A percentile compares a stretch with the other conserved stretches of the same genome.
phyloP scores from a whole-genome alignment of 106 monocot genomes.

The Dioscorea zingiberensis region DNA sequence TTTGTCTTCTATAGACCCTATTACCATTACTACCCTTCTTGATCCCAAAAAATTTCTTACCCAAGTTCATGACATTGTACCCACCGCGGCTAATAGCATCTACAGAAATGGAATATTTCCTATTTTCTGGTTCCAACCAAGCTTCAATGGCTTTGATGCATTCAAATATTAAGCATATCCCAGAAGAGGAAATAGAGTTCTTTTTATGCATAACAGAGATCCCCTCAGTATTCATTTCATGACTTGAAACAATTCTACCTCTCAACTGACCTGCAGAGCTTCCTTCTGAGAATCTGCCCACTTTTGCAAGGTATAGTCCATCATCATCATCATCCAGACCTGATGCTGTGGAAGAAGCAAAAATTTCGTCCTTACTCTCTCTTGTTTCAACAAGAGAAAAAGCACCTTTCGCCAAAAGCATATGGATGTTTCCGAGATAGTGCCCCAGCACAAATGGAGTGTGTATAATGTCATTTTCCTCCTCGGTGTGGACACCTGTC shows the following conservation, averaged over 20 bases:
- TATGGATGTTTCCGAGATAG: conserved; percentile 52
- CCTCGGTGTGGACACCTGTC: conserved; percentile 49
- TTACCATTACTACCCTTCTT: conserved; percentile 8
- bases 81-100: conserved; percentile 3
- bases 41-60: conserved; percentile 36
- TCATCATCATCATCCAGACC: conserved; percentile 19
- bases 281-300: conserved; percentile 46
- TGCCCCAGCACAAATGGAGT: conserved; percentile 49
- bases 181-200: conserved; percentile 24
- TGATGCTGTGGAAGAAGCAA: not conserved
- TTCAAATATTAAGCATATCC: conserved; percentile 40
- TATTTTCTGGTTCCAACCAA: conserved; percentile 41
- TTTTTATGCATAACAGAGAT: not conserved
- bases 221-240: not conserved
- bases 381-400: conserved; percentile 29
- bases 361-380: conserved; percentile 14
- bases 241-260: conserved; percentile 6
- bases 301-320: conserved; percentile 36
- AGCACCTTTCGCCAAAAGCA: conserved; percentile 52
- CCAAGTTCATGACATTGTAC: conserved; percentile 20
- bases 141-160: conserved; percentile 67
- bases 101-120: conserved; percentile 8
- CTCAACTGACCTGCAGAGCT: conserved; percentile 12
- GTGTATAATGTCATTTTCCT: conserved; percentile 53
- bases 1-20: conserved; percentile 10